phyloP scores from a whole-genome alignment of 768 basidiomycete genomes.

The Serendipita vermifera region DNA sequence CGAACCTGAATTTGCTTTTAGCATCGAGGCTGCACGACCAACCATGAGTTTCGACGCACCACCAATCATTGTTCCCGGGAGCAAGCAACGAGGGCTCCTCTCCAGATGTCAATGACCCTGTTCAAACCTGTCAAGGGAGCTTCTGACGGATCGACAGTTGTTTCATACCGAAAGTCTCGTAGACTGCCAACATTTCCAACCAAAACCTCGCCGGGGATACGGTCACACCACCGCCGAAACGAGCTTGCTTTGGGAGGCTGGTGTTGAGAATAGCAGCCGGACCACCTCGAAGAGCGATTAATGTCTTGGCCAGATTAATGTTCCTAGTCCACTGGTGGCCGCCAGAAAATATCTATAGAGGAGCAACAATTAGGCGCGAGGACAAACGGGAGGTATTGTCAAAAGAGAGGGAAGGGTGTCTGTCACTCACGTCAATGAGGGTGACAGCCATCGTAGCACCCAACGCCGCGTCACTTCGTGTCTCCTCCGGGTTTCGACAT shows the following conservation, averaged over 20 bases:
- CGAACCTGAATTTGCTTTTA: slow-evolving; percentile 22
- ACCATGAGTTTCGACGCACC: slow-evolving; percentile 21
- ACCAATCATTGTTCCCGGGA: slow-evolving; percentile 28
- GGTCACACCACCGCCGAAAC: slow-evolving; percentile 3
- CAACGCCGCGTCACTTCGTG: slow-evolving; percentile 22
- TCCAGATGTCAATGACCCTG: slow-evolving; percentile 28
- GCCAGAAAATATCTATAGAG: slow-evolving; percentile 32
- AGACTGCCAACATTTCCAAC: slow-evolving; percentile 33
- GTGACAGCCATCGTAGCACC: slow-evolving; percentile 23
- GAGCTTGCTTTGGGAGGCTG: neutral
- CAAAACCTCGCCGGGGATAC: slow-evolving; percentile 27
- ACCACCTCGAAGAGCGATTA: slow-evolving; percentile 32
- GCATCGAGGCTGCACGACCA: slow-evolving; percentile 17
- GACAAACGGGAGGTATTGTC: slow-evolving; percentile 13
- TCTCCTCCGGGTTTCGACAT: slow-evolving; percentile 23
- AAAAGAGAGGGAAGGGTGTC: no score
- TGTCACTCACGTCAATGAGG: slow-evolving; percentile 28
- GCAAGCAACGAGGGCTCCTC: slow-evolving; percentile 26
- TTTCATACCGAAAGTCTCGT: slow-evolving; percentile 30
- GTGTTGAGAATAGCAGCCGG: slow-evolving; percentile 26
- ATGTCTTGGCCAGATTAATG: slow-evolving; percentile 27
- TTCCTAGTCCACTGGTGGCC: slow-evolving; percentile 29
- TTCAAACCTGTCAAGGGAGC: slow-evolving; percentile 11
- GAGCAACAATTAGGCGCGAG: slow-evolving; percentile 9
- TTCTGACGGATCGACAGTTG: neutral